Evolutionary conservation across 441 rosid species (phyloP), one percentile per base, ranked within the genome.

Genomic region (Brassica hybrid): DNA sequence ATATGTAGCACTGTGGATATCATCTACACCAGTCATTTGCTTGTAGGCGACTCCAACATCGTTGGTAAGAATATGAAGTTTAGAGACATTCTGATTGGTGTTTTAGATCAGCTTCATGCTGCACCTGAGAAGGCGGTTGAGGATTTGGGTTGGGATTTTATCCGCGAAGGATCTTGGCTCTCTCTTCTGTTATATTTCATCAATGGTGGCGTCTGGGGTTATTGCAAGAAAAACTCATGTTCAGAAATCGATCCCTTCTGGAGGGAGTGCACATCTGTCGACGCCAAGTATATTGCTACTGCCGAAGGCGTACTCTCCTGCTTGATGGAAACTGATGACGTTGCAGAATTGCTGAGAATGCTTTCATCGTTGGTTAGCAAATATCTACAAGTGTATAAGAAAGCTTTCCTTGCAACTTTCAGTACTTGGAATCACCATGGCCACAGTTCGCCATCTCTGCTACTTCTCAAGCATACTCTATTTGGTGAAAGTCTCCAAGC

Each of bases 81-180:
- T 82, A 75, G 85, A 74, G 86, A 86, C 68, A 81, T 83, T 83
- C 79, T 92, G 32, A 69, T 87, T 19, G 82, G 78, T 60, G 86
- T 89, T 81, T 83, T 97, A 71, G 79, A 82, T 75, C 81, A 79
- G 67, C 85, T 94, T 81, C 76, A 81, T 76, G 83, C 85, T 66
- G 50, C 81, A 66, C 75, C 85, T 69, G 74, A 88, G 72, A 85
- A 80, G 67, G 88, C 81, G 72, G 64, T 87, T 77, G 86, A 87
- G 75, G 90, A 84, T 71, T 79, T 89, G 75, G 97, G 94, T 65
- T 95, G 98, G 98, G 94, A 89, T 84, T 95, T 90, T 80, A 85
- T 92, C 74, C 90, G 94, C 76, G 86, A 83, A 84, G 99, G 96
- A 61, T 80, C 87, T 67, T 94, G 98, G 97, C 82, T 95, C 82